These are phyloP conservation scores for Thelephora ganbajun DNA, from an alignment of 768 basidiomycete species.

Conservation along the genomic window DNA sequence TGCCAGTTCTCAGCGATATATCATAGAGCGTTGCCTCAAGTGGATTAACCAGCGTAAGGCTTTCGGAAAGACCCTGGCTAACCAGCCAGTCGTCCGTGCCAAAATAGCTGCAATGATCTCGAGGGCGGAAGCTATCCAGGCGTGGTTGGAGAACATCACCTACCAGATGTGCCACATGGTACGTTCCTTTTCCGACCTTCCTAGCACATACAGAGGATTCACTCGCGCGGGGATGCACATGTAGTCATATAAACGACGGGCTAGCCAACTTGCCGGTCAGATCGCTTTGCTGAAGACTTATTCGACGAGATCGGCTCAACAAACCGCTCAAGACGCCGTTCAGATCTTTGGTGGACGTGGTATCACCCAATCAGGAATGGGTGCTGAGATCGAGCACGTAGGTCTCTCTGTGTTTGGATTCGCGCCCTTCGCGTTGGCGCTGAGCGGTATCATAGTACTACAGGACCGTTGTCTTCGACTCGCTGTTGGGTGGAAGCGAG, in stretches of 20 bases:
- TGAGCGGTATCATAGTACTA: slow-evolving; percentile 19
- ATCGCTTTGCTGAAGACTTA: slow-evolving; percentile 75
- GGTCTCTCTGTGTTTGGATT: slow-evolving; percentile 12
- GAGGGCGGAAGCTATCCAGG: slow-evolving; percentile 65
- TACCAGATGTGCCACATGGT: slow-evolving; percentile 83
- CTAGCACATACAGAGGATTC: too few species aligned
- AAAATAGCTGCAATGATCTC: slow-evolving; percentile 88
- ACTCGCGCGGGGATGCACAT: too few species aligned
- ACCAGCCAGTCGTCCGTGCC: slow-evolving; percentile 75
- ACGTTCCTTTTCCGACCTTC: slow-evolving; percentile 10
- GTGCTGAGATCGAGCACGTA: slow-evolving; percentile 59
- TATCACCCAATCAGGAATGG: slow-evolving; percentile 74
- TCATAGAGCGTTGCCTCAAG: slow-evolving; percentile 79
- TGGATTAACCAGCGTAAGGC: slow-evolving; percentile 86
- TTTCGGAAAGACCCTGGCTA: slow-evolving; percentile 76
- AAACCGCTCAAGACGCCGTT: slow-evolving; percentile 73
- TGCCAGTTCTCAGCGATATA: slow-evolving; percentile 45
- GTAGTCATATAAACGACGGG: slow-evolving; percentile 59
- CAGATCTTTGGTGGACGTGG: slow-evolving; percentile 82
- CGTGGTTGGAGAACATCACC: slow-evolving; percentile 80
- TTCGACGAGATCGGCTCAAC: slow-evolving; percentile 60
- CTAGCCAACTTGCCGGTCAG: slow-evolving; percentile 61
- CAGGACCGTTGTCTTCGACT: slow-evolving; percentile 26
- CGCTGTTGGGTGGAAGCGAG: slow-evolving; percentile 40
- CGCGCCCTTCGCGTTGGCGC: neutral